phyloP scores from a whole-genome alignment of 495 filamentous ascomycete genomes.

The Daldinia caldariorum region DNA sequence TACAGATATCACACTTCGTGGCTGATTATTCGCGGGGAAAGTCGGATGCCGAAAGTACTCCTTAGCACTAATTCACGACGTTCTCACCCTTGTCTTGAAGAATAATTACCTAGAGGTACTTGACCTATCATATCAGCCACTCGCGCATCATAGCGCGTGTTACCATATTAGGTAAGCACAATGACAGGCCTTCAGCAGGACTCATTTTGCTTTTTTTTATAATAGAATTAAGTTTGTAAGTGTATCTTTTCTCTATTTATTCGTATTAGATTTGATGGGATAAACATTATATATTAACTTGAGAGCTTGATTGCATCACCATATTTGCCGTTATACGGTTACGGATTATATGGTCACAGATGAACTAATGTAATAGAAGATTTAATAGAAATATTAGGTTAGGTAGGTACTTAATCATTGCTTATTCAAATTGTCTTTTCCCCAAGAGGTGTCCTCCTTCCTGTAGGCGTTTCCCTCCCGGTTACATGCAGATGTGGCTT shows the following conservation, averaged over 20 bases:
- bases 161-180: background rate
- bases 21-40: slow-evolving; percentile 1
- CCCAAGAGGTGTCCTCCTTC: slow-evolving; percentile 51
- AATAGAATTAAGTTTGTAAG: background rate
- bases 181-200: background rate
- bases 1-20: background rate
- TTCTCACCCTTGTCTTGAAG: slow-evolving; percentile 2
- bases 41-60: slow-evolving; percentile 25
- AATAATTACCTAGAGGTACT: slow-evolving; percentile 1
- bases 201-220: background rate
- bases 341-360: background rate
- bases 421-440: slow-evolving; percentile 49
- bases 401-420: background rate
- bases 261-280: no score
- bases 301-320: background rate
- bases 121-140: slow-evolving; percentile 24
- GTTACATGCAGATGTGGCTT: slow-evolving; percentile 35
- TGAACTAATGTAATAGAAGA: background rate
- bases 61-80: slow-evolving; percentile 39
- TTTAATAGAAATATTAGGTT: background rate
- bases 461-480: slow-evolving; percentile 48
- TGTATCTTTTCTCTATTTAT: background rate
- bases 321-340: background rate
- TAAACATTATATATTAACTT: background rate
- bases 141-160: background rate